phyloP scores from a whole-genome alignment of 1,139 yeast genomes.

The Geotrichum candidum region DNA sequence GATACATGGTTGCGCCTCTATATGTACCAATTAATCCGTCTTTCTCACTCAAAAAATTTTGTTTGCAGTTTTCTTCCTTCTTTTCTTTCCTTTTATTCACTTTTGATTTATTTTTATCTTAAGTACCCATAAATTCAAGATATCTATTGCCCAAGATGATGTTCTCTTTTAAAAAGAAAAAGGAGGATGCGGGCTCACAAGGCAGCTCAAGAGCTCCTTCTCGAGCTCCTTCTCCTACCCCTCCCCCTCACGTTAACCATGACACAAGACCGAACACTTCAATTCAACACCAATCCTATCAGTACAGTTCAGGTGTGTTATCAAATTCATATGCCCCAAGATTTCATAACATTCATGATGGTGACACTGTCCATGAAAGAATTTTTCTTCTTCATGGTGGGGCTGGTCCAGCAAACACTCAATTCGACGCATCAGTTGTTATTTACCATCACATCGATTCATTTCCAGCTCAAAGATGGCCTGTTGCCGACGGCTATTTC shows the following conservation, averaged over 20 bases:
- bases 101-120: background rate
- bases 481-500: constrained; percentile 63
- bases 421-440: constrained; percentile 35
- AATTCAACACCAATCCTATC: constrained; percentile 5
- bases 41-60: background rate
- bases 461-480: constrained; percentile 67
- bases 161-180: constrained; percentile 8
- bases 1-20: too few relatives aligned
- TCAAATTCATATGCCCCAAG: constrained; percentile 21
- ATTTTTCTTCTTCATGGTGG: constrained; percentile 32
- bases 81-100: background rate
- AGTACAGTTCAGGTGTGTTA: background rate
- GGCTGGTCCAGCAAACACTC: constrained; percentile 28
- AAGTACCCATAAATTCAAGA: background rate
- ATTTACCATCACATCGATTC: constrained; percentile 44
- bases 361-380: constrained; percentile 31
- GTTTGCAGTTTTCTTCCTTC: background rate
- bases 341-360: constrained; percentile 23
- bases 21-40: too few relatives aligned
- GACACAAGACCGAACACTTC: constrained; percentile 8
- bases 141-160: constrained; percentile 3
- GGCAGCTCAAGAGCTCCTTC: background rate
- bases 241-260: constrained; percentile 10
- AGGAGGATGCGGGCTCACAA: background rate
- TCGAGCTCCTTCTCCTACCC: constrained; percentile 7